Percentiles rank a stretch among this genome's conserved stretches.
Conservation (phyloP, 306 rosid genomes). For the Fagus sylvatica region DNA sequence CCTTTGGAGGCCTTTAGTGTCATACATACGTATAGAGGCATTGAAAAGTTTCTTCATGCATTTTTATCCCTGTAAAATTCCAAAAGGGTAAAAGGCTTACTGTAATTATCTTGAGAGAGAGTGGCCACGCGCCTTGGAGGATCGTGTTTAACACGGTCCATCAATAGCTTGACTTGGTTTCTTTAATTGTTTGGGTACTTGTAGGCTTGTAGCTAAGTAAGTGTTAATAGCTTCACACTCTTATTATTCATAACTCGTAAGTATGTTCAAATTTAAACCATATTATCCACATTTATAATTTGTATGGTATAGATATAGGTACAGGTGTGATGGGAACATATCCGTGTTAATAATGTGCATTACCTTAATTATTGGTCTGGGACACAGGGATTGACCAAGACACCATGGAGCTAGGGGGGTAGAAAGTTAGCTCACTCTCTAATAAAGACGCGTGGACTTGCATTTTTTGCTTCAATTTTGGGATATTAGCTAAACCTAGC, state of each 20-base stretch:
- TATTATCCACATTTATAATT: too few species aligned
- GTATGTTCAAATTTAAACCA: too few species aligned
- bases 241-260: too few species aligned
- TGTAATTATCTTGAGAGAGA: not conserved
- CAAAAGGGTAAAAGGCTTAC: slow-evolving; percentile 8
- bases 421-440: not conserved
- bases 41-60: slow-evolving; percentile 2
- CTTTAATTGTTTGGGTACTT: not conserved
- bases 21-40: slow-evolving; percentile 1
- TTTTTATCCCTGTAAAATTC: not conserved
- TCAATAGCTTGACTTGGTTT: not conserved
- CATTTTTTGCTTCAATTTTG: not conserved
- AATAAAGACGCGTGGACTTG: not conserved
- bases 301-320: too few species aligned
- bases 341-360: too few species aligned
- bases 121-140: not conserved
- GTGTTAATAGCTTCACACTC: not conserved
- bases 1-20: not conserved
- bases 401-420: not conserved
- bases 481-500: not conserved
- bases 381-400: not conserved
- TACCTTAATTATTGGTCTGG: not conserved
- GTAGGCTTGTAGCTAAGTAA: too few species aligned
- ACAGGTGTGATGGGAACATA: too few species aligned
- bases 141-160: not conserved